phyloP scores from a whole-genome alignment of 225 moss, liverwort and hornwort genomes.

The Climacium dendroides region DNA sequence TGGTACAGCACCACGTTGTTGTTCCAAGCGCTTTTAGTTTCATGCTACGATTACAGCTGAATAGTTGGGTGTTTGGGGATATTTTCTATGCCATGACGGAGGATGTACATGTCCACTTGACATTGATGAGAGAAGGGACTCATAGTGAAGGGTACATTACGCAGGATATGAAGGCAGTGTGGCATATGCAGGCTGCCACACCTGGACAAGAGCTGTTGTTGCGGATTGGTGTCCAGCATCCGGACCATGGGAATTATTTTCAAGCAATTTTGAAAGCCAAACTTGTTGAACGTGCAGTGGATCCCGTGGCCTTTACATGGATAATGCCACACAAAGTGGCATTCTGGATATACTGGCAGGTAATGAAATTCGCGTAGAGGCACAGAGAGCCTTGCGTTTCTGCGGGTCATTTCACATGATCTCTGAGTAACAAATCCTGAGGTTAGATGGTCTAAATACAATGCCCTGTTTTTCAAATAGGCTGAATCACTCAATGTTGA shows the following conservation, averaged over 20 bases:
- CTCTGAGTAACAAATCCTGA: background rate
- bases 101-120: background rate
- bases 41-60: background rate
- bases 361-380: background rate
- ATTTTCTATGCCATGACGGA: background rate
- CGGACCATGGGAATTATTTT: slow-evolving; percentile 57
- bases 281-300: slow-evolving; percentile 26
- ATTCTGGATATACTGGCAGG: slow-evolving; percentile 93
- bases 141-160: background rate
- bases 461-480: background rate
- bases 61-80: background rate
- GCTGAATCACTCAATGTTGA: background rate
- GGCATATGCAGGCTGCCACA: slow-evolving; percentile 50
- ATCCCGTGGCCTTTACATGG: slow-evolving; percentile 68
- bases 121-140: background rate
- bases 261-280: slow-evolving; percentile 69
- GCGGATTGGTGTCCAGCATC: slow-evolving; percentile 67
- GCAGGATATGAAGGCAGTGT: slow-evolving; percentile 77
- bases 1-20: background rate
- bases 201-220: slow-evolving; percentile 62
- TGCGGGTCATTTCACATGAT: background rate
- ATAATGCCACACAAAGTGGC: slow-evolving; percentile 92
- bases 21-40: background rate
- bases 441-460: background rate
- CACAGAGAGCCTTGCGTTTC: background rate